phyloP scores from a whole-genome alignment of 2,329 filamentous ascomycete genomes.

The Emmonsiellopsis sp. region DNA sequence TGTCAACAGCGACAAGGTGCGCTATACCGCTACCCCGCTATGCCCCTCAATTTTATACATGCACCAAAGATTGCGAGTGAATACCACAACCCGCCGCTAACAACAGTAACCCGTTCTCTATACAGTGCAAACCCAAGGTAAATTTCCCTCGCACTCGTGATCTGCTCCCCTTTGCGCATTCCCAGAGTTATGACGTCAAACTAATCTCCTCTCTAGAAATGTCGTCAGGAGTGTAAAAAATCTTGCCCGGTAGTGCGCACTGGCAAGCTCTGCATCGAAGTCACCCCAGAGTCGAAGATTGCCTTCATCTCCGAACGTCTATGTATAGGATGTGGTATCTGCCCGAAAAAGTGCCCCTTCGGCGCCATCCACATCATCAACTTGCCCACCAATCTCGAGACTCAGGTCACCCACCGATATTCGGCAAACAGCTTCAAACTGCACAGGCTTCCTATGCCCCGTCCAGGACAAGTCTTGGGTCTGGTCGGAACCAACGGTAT shows the following conservation, averaged over 20 bases:
- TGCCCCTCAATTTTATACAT: slow-evolving; percentile 18
- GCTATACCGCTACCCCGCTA: slow-evolving; percentile 32
- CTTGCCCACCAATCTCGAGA: slow-evolving; percentile 97
- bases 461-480: slow-evolving; percentile 89
- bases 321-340: slow-evolving; percentile 98
- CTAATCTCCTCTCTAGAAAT: slow-evolving; percentile 59
- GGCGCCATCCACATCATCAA: slow-evolving; percentile 99
- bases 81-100: slow-evolving; percentile 29
- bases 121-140: slow-evolving; percentile 81
- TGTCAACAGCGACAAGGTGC: slow-evolving; percentile 94
- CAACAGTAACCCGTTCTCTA: slow-evolving; percentile 13
- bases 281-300: slow-evolving; percentile 76
- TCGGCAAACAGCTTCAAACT: slow-evolving; percentile 99
- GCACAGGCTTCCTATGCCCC: slow-evolving; percentile 89
- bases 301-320: slow-evolving; percentile 96
- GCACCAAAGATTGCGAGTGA: slow-evolving; percentile 12
- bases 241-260: slow-evolving; percentile 95
- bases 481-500: slow-evolving; percentile 99
- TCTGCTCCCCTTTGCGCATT: neutral
- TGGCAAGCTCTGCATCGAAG: slow-evolving; percentile 96
- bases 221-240: slow-evolving; percentile 98
- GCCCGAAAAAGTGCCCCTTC: slow-evolving; percentile 98
- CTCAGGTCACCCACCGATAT: slow-evolving; percentile 95
- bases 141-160: slow-evolving; percentile 11
- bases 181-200: neutral